A percentile compares a stretch with the other conserved stretches of the same genome.
Evolutionary conservation across 2,329 filamentous ascomycete species (phyloP).

Genomic region (Botrytis sinoallii): DNA sequence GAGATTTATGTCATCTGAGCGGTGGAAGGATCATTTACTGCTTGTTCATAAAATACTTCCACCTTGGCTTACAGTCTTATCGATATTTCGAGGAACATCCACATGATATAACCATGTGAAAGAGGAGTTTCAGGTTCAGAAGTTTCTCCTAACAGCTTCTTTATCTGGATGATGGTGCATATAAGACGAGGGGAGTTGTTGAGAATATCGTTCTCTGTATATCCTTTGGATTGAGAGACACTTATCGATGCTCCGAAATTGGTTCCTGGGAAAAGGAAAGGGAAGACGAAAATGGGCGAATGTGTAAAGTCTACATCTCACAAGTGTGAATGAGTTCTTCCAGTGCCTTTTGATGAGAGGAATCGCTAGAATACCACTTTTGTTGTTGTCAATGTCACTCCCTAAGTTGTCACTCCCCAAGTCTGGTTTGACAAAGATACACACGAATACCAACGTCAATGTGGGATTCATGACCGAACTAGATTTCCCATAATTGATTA

Average conservation of each 20-base stretch:
- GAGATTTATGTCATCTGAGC: neutral
- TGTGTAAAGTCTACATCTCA: neutral
- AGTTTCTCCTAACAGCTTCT: constrained; percentile 2
- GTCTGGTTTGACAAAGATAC: neutral
- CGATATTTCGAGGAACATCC: neutral
- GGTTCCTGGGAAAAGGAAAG: neutral
- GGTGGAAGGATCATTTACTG: neutral
- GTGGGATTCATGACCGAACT: neutral
- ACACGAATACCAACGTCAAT: neutral
- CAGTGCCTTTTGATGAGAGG: neutral
- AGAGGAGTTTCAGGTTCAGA: neutral
- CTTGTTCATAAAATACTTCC: neutral
- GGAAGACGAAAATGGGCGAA: neutral
- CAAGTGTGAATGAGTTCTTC: neutral
- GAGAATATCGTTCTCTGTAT: neutral
- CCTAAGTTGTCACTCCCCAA: neutral
- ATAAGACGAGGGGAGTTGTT: neutral
- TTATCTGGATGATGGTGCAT: neutral
- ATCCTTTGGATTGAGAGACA: neutral
- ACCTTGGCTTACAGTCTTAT: neutral
- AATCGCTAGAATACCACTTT: neutral
- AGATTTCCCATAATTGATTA: neutral
- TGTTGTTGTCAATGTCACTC: neutral
- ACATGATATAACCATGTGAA: neutral
- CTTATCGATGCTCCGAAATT: neutral